Base-by-base conservation (phyloP, 495 filamentous ascomycete species). In the Annulohypoxylon stygium region DNA sequence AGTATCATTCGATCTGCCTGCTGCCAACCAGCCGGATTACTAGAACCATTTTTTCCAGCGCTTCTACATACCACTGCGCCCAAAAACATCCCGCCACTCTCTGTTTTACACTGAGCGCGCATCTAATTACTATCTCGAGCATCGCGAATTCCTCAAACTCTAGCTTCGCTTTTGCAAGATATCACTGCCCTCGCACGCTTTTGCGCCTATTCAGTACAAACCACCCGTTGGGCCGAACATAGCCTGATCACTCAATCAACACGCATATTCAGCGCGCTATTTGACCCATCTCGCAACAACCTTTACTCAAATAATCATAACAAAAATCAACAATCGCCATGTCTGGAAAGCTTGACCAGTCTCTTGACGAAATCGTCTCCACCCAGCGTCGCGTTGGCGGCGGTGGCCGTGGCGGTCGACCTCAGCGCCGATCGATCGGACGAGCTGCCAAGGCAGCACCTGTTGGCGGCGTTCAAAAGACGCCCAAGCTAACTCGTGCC, bases 321-420 rank as follows among this genome's bases (percentile, higher is more conserved):
- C 60, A 55, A 55, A 34, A 78, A 71, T 64, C 83, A 90, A 72
- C 39, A 43, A 43, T 43, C 39, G 39, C 63, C n/a, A 97, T 97
- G 94, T 93, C 94, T 85, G 90, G 88, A 81, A 98, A 98, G 84
- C 90, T 99, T 74, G 93, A 98, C 81, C 89, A 94, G 85, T 93
- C 94, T 84, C 90, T 99, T 65, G 96, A 98, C 80, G 93, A 97
- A 83, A 97, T 99, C 81, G 88, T 98, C 87, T 92, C 90, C 76
- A 90, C 88, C 79, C 89, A 89, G 72, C 86, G 89, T 76, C 85
- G 82, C 58, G 83, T 79, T 78, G 88, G 86, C 67, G 80, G 82
- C 65, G 85, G 87, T 65, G 83, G 86, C 73, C 82, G 86, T 78
- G 84, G 86, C 75, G 84, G 84, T 63, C 80, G 43, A 47, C 43